Conservation (phyloP, 1,284 basidiomycete species). For the Xerocomus minutiporus region DNA sequence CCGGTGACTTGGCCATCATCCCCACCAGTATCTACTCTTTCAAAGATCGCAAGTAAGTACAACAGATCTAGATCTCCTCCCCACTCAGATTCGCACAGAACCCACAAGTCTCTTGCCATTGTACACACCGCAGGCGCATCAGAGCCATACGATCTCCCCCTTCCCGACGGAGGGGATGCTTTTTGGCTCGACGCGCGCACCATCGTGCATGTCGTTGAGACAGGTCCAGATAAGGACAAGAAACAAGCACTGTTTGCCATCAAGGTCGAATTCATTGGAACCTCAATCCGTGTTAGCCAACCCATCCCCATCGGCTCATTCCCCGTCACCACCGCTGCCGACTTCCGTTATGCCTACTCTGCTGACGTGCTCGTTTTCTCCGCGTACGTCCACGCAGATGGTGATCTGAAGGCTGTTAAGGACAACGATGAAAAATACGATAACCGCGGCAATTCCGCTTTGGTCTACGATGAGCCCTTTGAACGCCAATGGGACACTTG, state of each 20-base stretch:
- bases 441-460: conserved; percentile 66
- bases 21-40: conserved; percentile 68
- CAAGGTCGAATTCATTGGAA: conserved; percentile 40
- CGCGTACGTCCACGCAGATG: conserved; percentile 72
- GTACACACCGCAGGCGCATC: conserved; percentile 50
- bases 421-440: conserved; percentile 69
- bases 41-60: conserved; percentile 62
- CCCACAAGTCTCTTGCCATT: conserved; percentile 63
- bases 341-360: conserved; percentile 61
- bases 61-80: background rate
- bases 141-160: conserved; percentile 47
- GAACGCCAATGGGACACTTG: conserved; percentile 90
- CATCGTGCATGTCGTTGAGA: conserved; percentile 61
- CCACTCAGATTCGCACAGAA: conserved; percentile 40
- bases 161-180: conserved; percentile 61
- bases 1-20: conserved; percentile 64
- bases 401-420: conserved; percentile 60
- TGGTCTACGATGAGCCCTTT: conserved; percentile 75
- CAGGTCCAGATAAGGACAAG: conserved; percentile 41
- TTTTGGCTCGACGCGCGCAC: conserved; percentile 73
- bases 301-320: conserved; percentile 51
- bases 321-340: conserved; percentile 60
- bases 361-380: conserved; percentile 67
- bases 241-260: conserved; percentile 57
- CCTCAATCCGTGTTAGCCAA: conserved; percentile 32